Conservation (phyloP, 176 grass and related monocot genomes). For the Aegilops umbellulata region DNA sequence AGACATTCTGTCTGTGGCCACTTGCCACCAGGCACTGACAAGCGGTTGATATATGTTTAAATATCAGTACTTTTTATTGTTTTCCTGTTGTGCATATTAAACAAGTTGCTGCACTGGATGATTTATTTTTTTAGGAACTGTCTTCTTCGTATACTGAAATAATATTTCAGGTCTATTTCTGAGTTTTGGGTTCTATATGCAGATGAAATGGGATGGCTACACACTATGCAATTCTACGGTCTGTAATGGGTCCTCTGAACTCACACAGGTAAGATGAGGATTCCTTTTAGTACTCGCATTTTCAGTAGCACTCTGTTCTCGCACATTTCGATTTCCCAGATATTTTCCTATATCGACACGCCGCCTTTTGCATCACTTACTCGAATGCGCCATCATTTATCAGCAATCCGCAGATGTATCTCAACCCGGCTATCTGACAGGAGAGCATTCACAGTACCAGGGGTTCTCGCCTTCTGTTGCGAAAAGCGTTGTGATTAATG, state of each 20-base stretch:
- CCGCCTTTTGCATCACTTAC: background rate
- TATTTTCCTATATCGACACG: background rate
- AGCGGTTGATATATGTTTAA: background rate
- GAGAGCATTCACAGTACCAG: constrained; percentile 10
- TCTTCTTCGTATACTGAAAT: background rate
- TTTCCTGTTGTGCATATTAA: background rate
- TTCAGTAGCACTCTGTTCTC: background rate
- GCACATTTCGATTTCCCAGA: background rate
- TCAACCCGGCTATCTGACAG: constrained; percentile 1
- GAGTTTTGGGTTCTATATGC: background rate
- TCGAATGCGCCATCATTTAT: background rate
- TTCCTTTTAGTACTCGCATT: background rate
- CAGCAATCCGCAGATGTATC: constrained; percentile 18
- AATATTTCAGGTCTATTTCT: background rate
- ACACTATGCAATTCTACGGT: constrained; percentile 16
- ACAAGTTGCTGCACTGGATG: background rate
- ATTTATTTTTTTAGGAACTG: background rate
- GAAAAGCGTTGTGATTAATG: background rate
- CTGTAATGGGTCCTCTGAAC: constrained; percentile 21
- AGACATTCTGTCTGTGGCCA: background rate
- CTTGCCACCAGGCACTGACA: background rate
- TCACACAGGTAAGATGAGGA: background rate
- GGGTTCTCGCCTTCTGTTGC: background rate
- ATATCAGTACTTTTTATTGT: background rate
- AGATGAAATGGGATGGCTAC: constrained; percentile 66